Percentiles rank a stretch among this genome's conserved stretches.
phyloP scores from a whole-genome alignment of 176 grass and related monocot genomes.

The Luzula sylvatica region DNA sequence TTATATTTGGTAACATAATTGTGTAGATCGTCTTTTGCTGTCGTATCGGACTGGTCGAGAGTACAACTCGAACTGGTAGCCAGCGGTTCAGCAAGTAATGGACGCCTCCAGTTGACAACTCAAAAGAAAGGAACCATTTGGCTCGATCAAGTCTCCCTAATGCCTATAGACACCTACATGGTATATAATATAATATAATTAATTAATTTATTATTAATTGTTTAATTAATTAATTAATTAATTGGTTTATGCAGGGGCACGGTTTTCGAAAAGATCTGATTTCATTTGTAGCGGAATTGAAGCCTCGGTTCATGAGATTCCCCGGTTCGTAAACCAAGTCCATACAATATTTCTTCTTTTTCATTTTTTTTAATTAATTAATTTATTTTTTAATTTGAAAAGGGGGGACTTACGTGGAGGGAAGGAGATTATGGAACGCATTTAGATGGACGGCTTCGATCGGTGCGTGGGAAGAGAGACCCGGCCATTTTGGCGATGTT shows the following conservation, averaged over 20 bases:
- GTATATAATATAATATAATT: slow-evolving; percentile 25
- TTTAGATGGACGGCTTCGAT: slow-evolving; percentile 82
- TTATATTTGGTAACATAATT: background rate
- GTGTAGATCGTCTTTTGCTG: slow-evolving; percentile 25
- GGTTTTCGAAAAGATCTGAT: slow-evolving; percentile 81
- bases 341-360: background rate
- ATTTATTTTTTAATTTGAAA: slow-evolving; percentile 1
- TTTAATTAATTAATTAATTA: slow-evolving; percentile 14
- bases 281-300: slow-evolving; percentile 65
- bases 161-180: slow-evolving; percentile 79
- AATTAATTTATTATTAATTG: background rate
- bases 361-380: background rate
- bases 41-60: slow-evolving; percentile 59
- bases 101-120: slow-evolving; percentile 79
- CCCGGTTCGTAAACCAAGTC: slow-evolving; percentile 54
- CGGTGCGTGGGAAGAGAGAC: slow-evolving; percentile 84
- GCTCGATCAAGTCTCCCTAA: slow-evolving; percentile 86
- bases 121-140: slow-evolving; percentile 61
- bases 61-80: slow-evolving; percentile 55
- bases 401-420: slow-evolving; percentile 88
- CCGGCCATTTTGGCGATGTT: slow-evolving; percentile 76
- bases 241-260: slow-evolving; percentile 46
- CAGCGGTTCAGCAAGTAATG: slow-evolving; percentile 40
- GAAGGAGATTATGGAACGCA: slow-evolving; percentile 71
- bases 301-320: slow-evolving; percentile 82